Percentiles rank a stretch among this genome's conserved stretches.
Evolutionary conservation across 2,329 filamentous ascomycete species (phyloP).

Genomic region (Magnaporthiopsis rhizophila): DNA sequence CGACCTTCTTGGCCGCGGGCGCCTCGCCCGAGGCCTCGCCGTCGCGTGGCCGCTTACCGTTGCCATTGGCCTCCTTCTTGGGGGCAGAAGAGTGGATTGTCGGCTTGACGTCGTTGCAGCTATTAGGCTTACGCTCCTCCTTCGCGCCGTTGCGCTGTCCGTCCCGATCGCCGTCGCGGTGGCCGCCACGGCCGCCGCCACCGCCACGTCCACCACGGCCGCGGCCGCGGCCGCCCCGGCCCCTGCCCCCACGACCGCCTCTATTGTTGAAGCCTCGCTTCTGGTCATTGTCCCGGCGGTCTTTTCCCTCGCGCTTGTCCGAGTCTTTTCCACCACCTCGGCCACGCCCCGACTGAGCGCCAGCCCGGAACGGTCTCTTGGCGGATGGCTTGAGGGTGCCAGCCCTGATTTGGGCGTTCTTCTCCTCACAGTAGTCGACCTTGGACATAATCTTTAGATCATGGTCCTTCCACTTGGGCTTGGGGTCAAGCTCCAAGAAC

Average conservation of each 20-base stretch:
- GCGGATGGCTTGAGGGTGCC: constrained; percentile 58
- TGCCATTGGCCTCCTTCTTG: constrained; percentile 19
- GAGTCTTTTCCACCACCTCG: constrained; percentile 21
- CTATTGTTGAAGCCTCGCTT: constrained; percentile 49
- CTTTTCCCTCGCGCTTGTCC: constrained; percentile 51
- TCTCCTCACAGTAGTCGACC: constrained; percentile 75
- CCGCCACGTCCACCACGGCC: constrained; percentile 31
- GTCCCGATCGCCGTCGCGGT: constrained; percentile 24
- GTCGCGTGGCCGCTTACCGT: constrained; percentile 48
- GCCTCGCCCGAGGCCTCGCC: constrained; percentile 31
- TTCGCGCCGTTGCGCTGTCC: constrained; percentile 20
- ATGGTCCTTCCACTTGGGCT: constrained; percentile 76
- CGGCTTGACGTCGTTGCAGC: constrained; percentile 28
- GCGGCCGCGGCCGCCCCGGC: constrained; percentile 23
- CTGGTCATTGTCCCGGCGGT: constrained; percentile 53
- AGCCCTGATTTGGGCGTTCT: constrained; percentile 61
- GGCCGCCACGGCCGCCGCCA: constrained; percentile 21
- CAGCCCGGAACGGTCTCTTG: constrained; percentile 30
- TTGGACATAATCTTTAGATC: constrained; percentile 81
- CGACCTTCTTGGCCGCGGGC: constrained; percentile 54
- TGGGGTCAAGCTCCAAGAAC: constrained; percentile 72
- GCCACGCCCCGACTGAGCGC: constrained; percentile 31
- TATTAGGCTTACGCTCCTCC: constrained; percentile 6
- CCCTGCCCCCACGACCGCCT: constrained; percentile 26
- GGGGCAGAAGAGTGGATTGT: constrained; percentile 35